A percentile compares a stretch with the other conserved stretches of the same genome.
Conservation (phyloP, 257 asterid species). For the Eustoma russellianum region DNA sequence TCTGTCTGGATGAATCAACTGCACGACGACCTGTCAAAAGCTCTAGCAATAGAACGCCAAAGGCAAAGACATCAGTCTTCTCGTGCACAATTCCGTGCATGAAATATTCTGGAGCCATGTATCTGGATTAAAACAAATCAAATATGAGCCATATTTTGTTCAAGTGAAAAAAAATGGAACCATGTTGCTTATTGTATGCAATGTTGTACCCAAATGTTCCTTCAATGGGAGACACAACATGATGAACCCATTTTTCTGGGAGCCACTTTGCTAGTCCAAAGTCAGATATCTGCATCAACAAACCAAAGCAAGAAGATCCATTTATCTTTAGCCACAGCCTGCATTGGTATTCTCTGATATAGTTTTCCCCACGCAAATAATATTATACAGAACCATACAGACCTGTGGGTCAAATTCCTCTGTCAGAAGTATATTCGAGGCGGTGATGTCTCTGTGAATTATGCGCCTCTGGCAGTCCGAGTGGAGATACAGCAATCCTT, state of each 20-base stretch:
- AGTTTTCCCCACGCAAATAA: too few species aligned
- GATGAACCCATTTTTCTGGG: constrained; percentile 84
- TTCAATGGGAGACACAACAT: constrained; percentile 89
- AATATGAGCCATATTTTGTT: too few species aligned
- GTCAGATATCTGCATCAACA: constrained; percentile 72
- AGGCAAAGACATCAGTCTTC: constrained; percentile 90
- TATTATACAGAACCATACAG: background rate
- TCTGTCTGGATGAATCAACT: constrained; percentile 68
- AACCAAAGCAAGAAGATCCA: background rate
- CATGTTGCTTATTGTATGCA: background rate
- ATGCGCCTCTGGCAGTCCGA: constrained; percentile 74
- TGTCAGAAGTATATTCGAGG: constrained; percentile 83
- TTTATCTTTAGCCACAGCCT: background rate
- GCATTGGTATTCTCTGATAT: too few species aligned
- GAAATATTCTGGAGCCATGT: constrained; percentile 98
- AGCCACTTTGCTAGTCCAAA: constrained; percentile 97
- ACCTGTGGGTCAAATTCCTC: constrained; percentile 83
- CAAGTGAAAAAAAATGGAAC: too few species aligned
- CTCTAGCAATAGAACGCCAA: constrained; percentile 82
- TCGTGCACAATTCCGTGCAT: constrained; percentile 89
- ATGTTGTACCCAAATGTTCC: constrained; percentile 84
- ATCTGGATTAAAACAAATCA: too few species aligned
- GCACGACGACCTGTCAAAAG: constrained; percentile 92
- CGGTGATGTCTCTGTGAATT: constrained; percentile 87
- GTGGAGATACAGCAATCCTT: constrained; percentile 87